Conservation (phyloP, 1,284 basidiomycete species). For the Ceratobasidium sp. region DNA sequence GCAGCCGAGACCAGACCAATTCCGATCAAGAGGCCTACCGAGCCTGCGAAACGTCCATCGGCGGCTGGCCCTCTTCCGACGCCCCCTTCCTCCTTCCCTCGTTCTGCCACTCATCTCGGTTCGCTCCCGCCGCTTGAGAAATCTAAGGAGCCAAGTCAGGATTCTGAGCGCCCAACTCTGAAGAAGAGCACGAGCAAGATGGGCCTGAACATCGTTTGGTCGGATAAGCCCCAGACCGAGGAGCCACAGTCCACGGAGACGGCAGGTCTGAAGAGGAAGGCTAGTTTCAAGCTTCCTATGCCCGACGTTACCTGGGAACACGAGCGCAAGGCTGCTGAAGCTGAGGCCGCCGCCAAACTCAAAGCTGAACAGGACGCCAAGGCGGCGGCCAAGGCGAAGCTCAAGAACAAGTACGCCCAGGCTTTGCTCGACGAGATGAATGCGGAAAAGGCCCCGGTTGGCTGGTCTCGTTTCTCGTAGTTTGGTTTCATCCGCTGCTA, state of each 20-base stretch:
- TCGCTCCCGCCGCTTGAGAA: conserved; percentile 29
- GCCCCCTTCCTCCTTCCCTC: conserved; percentile 36
- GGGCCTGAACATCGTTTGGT: conserved; percentile 38
- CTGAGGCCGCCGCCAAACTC: conserved; percentile 29
- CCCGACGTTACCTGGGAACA: conserved; percentile 39
- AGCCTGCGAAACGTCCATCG: conserved; percentile 13
- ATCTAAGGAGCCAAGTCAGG: conserved; percentile 12
- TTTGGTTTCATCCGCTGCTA: background rate
- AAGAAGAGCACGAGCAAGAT: conserved; percentile 41
- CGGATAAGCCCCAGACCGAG: conserved; percentile 35
- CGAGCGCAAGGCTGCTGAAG: conserved; percentile 38
- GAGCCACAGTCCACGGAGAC: conserved; percentile 23
- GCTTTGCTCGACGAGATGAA: conserved; percentile 32
- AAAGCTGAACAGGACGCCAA: conserved; percentile 31
- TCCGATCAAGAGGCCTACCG: conserved; percentile 22
- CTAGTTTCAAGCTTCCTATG: conserved; percentile 39
- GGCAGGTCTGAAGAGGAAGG: conserved; percentile 13
- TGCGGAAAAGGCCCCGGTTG: conserved; percentile 25
- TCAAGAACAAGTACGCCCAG: conserved; percentile 43
- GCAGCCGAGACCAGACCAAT: conserved; percentile 1
- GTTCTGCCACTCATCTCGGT: background rate
- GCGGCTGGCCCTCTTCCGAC: conserved; percentile 43
- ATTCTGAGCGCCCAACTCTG: conserved; percentile 17
- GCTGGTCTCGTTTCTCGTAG: conserved; percentile 35
- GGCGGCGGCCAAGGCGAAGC: conserved; percentile 31